Percentiles rank a stretch among this genome's conserved stretches.
Conservation (phyloP, 1,139 yeast species). For the Wickerhamiella infanticola region DNA sequence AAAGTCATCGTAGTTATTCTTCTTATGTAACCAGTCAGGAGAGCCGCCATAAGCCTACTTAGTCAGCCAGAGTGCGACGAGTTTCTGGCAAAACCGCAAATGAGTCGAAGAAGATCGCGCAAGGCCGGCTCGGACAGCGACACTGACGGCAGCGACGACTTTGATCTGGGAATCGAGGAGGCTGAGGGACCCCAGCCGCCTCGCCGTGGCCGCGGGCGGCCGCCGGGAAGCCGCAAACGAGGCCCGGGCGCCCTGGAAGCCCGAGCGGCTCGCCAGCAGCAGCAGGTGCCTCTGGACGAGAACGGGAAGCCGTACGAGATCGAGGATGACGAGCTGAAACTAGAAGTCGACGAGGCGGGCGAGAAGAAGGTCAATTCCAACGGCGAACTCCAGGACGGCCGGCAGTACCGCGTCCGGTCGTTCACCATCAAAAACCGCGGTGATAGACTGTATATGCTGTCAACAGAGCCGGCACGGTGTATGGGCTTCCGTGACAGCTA, state of each 20-base stretch:
- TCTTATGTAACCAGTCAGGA: too few relatives aligned
- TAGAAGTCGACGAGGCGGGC: constrained; percentile 74
- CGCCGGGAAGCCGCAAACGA: constrained; percentile 13
- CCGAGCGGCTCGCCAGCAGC: constrained; percentile 1
- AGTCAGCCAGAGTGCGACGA: too few relatives aligned
- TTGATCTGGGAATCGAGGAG: constrained; percentile 6
- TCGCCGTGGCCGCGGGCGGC: constrained; percentile 15
- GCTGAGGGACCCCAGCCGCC: constrained; percentile 5
- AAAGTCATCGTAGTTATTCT: too few relatives aligned
- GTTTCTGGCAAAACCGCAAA: neutral
- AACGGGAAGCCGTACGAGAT: constrained; percentile 36
- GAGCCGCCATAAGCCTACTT: too few relatives aligned
- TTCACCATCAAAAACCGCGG: constrained; percentile 69
- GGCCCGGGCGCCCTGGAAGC: constrained; percentile 9
- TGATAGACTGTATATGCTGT: constrained; percentile 63
- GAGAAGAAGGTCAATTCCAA: constrained; percentile 50
- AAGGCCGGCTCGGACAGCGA: neutral
- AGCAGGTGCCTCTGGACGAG: constrained; percentile 12
- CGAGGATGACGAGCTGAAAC: constrained; percentile 61
- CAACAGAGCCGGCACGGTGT: constrained; percentile 91
- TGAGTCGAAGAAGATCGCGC: neutral
- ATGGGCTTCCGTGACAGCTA: constrained; percentile 93
- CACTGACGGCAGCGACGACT: constrained; percentile 7
- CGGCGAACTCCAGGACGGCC: constrained; percentile 61
- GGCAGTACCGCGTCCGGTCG: constrained; percentile 66